These are phyloP conservation scores for Trametes versicolor DNA, from an alignment of 1,284 basidiomycete species.

Conservation along the genomic window DNA sequence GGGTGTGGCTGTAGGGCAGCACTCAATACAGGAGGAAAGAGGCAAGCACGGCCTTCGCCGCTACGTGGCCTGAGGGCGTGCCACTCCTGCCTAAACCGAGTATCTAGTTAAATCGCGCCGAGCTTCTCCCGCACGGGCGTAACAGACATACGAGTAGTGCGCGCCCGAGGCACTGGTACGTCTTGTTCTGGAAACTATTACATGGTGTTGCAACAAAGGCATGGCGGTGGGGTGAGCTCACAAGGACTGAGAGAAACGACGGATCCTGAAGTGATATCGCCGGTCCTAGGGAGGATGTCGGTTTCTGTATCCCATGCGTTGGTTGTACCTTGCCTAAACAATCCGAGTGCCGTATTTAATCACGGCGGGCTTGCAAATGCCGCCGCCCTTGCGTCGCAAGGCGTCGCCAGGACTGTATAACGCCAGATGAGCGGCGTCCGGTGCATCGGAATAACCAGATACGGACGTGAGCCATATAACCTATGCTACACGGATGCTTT, in stretches of 20 bases:
- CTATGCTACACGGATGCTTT: neutral
- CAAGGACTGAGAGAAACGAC: neutral
- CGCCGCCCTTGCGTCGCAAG: slow-evolving; percentile 1
- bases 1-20: neutral
- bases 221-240: no score
- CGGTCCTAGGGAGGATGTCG: neutral
- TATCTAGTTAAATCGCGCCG: neutral
- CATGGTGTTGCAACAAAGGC: neutral
- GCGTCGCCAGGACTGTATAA: neutral
- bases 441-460: neutral
- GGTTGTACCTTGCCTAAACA: neutral
- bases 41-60: neutral
- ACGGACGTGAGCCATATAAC: neutral
- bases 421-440: neutral
- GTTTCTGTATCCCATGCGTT: neutral
- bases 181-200: neutral
- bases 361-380: neutral
- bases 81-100: slow-evolving; percentile 3
- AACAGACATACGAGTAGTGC: neutral
- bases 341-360: no score
- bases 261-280: neutral
- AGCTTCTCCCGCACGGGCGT: neutral
- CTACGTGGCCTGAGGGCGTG: neutral
- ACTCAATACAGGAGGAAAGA: neutral
- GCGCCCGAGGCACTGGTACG: neutral